Percentiles rank a stretch among this genome's conserved stretches.
Evolutionary conservation across 345 rosid species (phyloP).

Genomic region (Citrus trifoliata): DNA sequence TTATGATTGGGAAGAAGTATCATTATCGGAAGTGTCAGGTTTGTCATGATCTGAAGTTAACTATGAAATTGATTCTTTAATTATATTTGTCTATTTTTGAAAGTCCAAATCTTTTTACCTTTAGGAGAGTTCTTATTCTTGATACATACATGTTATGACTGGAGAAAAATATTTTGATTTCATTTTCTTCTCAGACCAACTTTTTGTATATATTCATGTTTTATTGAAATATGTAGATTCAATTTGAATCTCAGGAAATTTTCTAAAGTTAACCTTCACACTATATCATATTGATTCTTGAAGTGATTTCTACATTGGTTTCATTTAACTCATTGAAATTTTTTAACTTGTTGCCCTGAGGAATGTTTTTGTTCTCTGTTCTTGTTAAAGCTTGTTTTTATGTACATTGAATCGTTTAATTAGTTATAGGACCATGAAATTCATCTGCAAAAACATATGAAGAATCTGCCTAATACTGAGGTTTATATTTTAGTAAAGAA

Average conservation of each 20-base stretch:
- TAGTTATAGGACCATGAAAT: too few relatives aligned
- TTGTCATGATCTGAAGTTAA: slow-evolving; percentile 15
- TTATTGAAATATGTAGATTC: neutral
- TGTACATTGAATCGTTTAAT: neutral
- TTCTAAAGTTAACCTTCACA: neutral
- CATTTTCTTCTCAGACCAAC: neutral
- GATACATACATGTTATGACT: neutral
- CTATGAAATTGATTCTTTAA: neutral
- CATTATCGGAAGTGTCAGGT: slow-evolving; percentile 73
- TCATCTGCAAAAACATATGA: too few relatives aligned
- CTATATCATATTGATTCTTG: neutral
- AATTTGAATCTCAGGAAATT: neutral
- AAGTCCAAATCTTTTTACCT: neutral
- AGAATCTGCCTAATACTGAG: too few relatives aligned
- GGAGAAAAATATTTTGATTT: neutral
- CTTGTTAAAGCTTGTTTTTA: neutral
- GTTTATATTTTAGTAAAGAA: too few relatives aligned
- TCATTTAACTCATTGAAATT: slow-evolving; percentile 3
- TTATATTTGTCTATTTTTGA: neutral
- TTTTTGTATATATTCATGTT: neutral
- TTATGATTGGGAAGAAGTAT: slow-evolving; percentile 72
- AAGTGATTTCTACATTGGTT: neutral
- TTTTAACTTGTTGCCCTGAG: neutral
- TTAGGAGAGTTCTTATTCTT: neutral
- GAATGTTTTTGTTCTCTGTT: neutral